phyloP scores from a whole-genome alignment of 108 stramenopile species.

The Cylindrotheca fusiformis region DNA sequence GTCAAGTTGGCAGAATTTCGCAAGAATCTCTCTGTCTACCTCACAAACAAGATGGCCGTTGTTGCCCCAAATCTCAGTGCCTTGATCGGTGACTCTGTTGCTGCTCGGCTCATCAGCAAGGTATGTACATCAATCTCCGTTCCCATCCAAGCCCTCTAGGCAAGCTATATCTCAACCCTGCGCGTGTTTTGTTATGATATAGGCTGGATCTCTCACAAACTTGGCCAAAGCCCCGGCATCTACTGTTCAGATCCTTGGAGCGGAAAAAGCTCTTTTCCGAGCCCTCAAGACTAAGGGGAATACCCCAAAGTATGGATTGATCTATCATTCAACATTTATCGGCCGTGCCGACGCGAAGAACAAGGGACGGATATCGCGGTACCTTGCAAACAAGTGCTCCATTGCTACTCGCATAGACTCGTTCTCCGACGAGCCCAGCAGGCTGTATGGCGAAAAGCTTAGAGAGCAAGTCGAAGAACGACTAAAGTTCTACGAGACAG shows the following conservation, averaged over 20 bases:
- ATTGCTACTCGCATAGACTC: slow-evolving; percentile 99
- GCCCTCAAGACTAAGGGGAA: slow-evolving; percentile 99
- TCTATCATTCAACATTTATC: slow-evolving; percentile 99
- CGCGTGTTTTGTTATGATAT: too few species aligned
- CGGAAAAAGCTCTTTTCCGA: slow-evolving; percentile 99
- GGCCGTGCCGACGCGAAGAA: slow-evolving; percentile 99
- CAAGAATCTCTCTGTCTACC: slow-evolving; percentile 87
- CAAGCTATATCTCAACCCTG: too few species aligned
- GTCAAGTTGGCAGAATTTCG: slow-evolving; percentile 96
- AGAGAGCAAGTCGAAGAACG: slow-evolving; percentile 99
- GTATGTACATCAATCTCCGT: slow-evolving; percentile 45
- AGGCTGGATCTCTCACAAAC: slow-evolving; percentile 95
- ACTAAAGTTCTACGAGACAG: slow-evolving; percentile 98
- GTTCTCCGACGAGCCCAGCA: slow-evolving; percentile 91
- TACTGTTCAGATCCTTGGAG: slow-evolving; percentile 99
- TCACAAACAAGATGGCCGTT: slow-evolving; percentile 94
- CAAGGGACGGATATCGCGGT: slow-evolving; percentile 98
- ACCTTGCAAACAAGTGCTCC: slow-evolving; percentile 99
- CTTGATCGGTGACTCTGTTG: slow-evolving; percentile 98
- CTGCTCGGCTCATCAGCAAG: slow-evolving; percentile 98
- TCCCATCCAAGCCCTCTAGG: too few species aligned
- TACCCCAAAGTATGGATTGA: slow-evolving; percentile 99
- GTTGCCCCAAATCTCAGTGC: slow-evolving; percentile 98
- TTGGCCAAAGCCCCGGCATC: slow-evolving; percentile 99
- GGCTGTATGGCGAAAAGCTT: slow-evolving; percentile 94